Percentiles rank a stretch among this genome's conserved stretches.
Conservation (phyloP, 176 grass and related monocot genomes). For the barley (Hordeum vulgare) region MorexV3_pseudomolecules_assembly NC_058523.1:29814679-29815178, state of each 20-base stretch:
- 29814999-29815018: slow-evolving; percentile 89
- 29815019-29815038: slow-evolving; percentile 75
- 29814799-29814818: slow-evolving; percentile 51
- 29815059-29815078: slow-evolving; percentile 54
- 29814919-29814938: slow-evolving; percentile 80
- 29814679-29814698: slow-evolving; percentile 91
- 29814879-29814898: slow-evolving; percentile 69
- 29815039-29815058: slow-evolving; percentile 75
- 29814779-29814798: slow-evolving; percentile 79
- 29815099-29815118: slow-evolving; percentile 63
- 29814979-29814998: slow-evolving; percentile 72
- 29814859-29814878: slow-evolving; percentile 67
- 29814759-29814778: slow-evolving; percentile 79
- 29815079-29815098: slow-evolving; percentile 87
- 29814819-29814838: slow-evolving; percentile 58
- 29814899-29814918: slow-evolving; percentile 51
- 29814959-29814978: slow-evolving; percentile 58
- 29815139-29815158: slow-evolving; percentile 55
- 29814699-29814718: slow-evolving; percentile 54
- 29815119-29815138: slow-evolving; percentile 43
- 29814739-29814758: slow-evolving; percentile 47
- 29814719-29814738: slow-evolving; percentile 57
- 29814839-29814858: slow-evolving; percentile 58
- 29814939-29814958: slow-evolving; percentile 78
- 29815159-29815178: slow-evolving; percentile 74